Evolutionary conservation across 148 eudicot species (phyloP), one percentile per base, ranked within the genome.

Genomic region (Fagopyrum homotropicum): DNA sequence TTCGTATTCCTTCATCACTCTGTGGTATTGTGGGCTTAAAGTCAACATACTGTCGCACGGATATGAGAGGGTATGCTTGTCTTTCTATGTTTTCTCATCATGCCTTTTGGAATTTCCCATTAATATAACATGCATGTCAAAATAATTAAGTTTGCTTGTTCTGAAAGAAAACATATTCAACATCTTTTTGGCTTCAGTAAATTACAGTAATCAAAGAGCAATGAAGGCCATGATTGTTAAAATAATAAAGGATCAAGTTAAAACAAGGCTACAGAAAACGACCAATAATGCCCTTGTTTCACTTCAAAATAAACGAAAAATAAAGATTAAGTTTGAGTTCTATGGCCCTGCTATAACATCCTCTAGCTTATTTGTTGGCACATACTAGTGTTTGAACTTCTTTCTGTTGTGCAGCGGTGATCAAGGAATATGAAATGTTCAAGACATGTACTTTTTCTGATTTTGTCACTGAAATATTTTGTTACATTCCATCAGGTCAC

Each of bases 21-120:
- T 96, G 99, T 82, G 99, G 99, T 61, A 86, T 92, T 48, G 99
- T 96, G 49, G 99, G 99, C 57, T 72, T 96, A 82, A 96, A 96
- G 83, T 79, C 98, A 77, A 96, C 99, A 55, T 96, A 86, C 81
- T 91, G 98, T 40, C 88, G 99, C 72, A 92, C 92, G 56, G 88
- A 88, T 83, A 90, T 90, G 90, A 78, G 51, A 82, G 99, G 99
- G 99, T 92, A 86, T 79, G 79, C 54, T 78, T 73, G 77, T 64
- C 40, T 35, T 60, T 14, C 64, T 35, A 77, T 72, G 45, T 52
- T 5, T 46, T 79, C 47, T 7, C 46, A 66, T 40, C 17, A 66
- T 1, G 46, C 6, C 2, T 66, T 40, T 35, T 66, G n/a, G 17
- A 40, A 66, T 12, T 40, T 45, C 6, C 43, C 17, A 66, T 40